These are phyloP conservation scores for Fusarium mangiferae DNA, from an alignment of 2,329 filamentous ascomycete species.

Conservation along the genomic window DNA sequence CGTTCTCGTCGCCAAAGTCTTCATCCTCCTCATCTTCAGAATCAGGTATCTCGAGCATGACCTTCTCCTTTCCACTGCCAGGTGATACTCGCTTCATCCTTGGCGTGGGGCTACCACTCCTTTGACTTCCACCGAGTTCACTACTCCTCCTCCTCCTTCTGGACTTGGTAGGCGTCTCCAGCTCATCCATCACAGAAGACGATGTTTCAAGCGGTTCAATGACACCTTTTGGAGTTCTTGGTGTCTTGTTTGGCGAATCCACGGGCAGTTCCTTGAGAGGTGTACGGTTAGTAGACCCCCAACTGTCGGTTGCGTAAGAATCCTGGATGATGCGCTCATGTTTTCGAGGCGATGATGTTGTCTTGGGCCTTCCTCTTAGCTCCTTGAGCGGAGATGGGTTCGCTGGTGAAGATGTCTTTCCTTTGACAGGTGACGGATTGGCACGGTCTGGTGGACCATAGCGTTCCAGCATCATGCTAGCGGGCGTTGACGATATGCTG, in stretches of 20 bases:
- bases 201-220: constrained; percentile 34
- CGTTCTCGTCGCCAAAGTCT: constrained; percentile 38
- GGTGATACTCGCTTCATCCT: constrained; percentile 36
- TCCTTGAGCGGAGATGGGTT: constrained; percentile 37
- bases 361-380: constrained; percentile 37
- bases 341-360: constrained; percentile 26
- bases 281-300: constrained; percentile 40
- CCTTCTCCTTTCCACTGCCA: constrained; percentile 26
- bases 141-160: constrained; percentile 29
- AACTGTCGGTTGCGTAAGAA: constrained; percentile 55
- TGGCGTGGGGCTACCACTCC: constrained; percentile 32
- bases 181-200: constrained; percentile 37
- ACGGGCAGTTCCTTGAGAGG: constrained; percentile 32
- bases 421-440: constrained; percentile 52
- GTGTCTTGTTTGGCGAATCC: constrained; percentile 25
- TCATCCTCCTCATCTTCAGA: constrained; percentile 58
- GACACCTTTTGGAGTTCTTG: constrained; percentile 8
- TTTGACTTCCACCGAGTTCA: constrained; percentile 34
- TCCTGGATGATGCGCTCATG: constrained; percentile 56
- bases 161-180: constrained; percentile 41
- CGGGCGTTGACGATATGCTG: constrained; percentile 53
- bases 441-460: constrained; percentile 49
- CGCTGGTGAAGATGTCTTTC: constrained; percentile 45
- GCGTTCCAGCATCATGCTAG: constrained; percentile 53
- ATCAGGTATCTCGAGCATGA: constrained; percentile 58